phyloP scores from a whole-genome alignment of 192 early-diverging fungal genomes.

The Gaertneriomyces semiglobifer region DNA sequence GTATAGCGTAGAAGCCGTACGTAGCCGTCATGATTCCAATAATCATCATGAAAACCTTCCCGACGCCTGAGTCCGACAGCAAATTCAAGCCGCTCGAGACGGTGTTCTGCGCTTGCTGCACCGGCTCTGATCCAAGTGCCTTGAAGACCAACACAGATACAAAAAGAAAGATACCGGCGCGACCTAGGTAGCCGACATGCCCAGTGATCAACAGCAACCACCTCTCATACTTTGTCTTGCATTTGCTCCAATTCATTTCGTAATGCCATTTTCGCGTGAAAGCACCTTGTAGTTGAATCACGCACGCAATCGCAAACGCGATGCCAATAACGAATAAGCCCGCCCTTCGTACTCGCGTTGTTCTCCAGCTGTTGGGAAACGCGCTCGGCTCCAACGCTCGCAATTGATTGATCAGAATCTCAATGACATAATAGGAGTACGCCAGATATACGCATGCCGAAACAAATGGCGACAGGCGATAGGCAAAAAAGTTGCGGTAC shows the following conservation, averaged over 20 bases:
- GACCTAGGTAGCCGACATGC: constrained; percentile 43
- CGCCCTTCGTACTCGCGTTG: constrained; percentile 20
- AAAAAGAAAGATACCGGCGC: constrained; percentile 50
- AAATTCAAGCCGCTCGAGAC: constrained; percentile 13
- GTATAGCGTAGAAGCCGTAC: constrained; percentile 12
- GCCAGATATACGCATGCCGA: constrained; percentile 40
- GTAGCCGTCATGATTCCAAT: constrained; percentile 6
- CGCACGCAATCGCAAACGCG: constrained; percentile 41
- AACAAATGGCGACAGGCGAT: constrained; percentile 40
- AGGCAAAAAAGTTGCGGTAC: constrained; percentile 47
- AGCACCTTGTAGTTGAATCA: constrained; percentile 41
- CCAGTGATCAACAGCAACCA: constrained; percentile 30
- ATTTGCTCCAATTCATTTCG: constrained; percentile 13
- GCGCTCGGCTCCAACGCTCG: constrained; percentile 9
- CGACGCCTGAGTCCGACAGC: background rate
- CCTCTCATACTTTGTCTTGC: constrained; percentile 18
- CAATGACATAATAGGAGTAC: constrained; percentile 20
- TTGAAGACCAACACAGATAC: constrained; percentile 42
- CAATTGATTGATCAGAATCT: constrained; percentile 30
- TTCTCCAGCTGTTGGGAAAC: constrained; percentile 38
- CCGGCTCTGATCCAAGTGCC: constrained; percentile 14
- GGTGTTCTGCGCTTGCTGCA: constrained; percentile 7
- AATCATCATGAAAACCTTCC: constrained; percentile 15
- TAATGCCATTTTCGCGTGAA: constrained; percentile 36
- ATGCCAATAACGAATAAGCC: constrained; percentile 33